Conservation (phyloP, 306 rosid genomes). For the Acacia acuminata region DNA sequence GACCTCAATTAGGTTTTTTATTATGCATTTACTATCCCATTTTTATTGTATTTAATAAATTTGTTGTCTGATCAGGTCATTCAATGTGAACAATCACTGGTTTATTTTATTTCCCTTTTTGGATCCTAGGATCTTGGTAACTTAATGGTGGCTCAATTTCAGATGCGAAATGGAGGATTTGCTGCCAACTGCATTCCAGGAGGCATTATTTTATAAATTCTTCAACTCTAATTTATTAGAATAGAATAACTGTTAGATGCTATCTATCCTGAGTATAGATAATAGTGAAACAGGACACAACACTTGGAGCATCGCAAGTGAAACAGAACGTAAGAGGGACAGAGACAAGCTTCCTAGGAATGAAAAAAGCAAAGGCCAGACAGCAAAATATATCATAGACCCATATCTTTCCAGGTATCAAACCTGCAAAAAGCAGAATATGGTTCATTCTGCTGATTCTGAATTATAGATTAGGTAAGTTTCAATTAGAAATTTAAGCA, state of each 20-base stretch:
- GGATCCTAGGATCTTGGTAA: not conserved
- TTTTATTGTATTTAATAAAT: not conserved
- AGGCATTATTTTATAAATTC: not conserved
- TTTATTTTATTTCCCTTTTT: not conserved
- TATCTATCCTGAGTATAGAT: constrained; percentile 18
- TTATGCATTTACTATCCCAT: too few relatives aligned
- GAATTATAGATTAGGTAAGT: not conserved
- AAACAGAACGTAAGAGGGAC: not conserved
- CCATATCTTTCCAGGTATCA: not conserved
- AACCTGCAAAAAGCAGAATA: constrained; percentile 15
- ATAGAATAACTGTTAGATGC: constrained; percentile 18
- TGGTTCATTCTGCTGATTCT: not conserved
- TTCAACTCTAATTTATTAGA: constrained; percentile 21
- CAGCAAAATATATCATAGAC: not conserved
- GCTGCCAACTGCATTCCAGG: not conserved
- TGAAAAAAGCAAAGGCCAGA: not conserved
- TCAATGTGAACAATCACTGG: not conserved
- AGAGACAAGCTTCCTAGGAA: not conserved
- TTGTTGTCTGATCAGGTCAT: not conserved
- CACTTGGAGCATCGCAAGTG: not conserved
- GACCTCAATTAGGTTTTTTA: not conserved
- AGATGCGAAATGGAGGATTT: not conserved
- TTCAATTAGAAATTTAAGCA: constrained; percentile 3
- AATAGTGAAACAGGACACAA: not conserved
- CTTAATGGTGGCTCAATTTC: not conserved